Conservation (phyloP, 345 rosid genomes). For the Citrus maxima region DNA sequence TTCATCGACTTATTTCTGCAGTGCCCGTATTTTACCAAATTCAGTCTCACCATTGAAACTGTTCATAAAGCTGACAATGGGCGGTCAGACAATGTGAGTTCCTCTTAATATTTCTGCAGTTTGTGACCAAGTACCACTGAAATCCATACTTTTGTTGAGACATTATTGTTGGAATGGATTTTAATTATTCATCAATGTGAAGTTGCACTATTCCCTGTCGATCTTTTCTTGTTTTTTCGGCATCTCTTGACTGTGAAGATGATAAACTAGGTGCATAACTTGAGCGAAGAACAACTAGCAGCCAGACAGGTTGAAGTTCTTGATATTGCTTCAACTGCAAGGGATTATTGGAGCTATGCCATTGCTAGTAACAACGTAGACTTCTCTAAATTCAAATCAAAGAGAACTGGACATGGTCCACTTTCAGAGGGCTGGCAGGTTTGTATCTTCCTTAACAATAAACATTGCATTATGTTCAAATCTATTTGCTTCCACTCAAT, state of each 20-base stretch:
- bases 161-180: background rate
- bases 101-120: background rate
- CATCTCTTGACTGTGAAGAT: slow-evolving; percentile 16
- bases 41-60: slow-evolving; percentile 58
- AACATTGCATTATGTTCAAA: background rate
- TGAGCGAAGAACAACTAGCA: slow-evolving; percentile 47
- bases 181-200: background rate
- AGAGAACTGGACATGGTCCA: slow-evolving; percentile 59
- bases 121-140: background rate
- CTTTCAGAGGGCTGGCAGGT: slow-evolving; percentile 74
- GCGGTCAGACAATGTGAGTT: slow-evolving; percentile 58
- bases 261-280: slow-evolving; percentile 46
- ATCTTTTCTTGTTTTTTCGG: background rate
- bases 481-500: background rate
- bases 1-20: slow-evolving; percentile 31
- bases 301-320: slow-evolving; percentile 52
- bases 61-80: slow-evolving; percentile 58
- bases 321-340: slow-evolving; percentile 57
- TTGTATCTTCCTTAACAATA: background rate
- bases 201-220: background rate
- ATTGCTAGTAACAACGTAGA: slow-evolving; percentile 44
- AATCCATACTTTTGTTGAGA: background rate
- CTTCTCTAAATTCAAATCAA: slow-evolving; percentile 53
- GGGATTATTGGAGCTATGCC: slow-evolving; percentile 64
- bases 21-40: slow-evolving; percentile 72